These are phyloP conservation scores for Trametes hirsuta DNA, from an alignment of 1,284 basidiomycete genomes.

Conservation along the genomic window DNA sequence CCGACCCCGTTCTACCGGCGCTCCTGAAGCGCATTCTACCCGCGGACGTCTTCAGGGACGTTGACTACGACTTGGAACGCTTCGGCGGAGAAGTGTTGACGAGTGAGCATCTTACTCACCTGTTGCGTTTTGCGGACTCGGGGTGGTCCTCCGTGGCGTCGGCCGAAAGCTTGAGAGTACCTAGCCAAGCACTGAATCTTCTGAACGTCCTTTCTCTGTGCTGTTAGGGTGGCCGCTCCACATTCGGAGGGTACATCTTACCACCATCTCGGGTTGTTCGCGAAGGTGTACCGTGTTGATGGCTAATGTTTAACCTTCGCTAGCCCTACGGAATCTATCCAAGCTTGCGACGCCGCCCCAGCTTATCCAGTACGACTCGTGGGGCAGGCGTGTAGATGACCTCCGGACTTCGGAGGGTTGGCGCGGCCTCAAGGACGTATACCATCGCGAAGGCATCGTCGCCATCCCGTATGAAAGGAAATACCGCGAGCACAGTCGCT, in stretches of 20 bases:
- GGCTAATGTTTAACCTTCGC: not conserved
- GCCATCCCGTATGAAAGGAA: slow-evolving; percentile 66
- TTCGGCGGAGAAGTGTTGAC: slow-evolving; percentile 59
- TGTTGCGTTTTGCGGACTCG: too few relatives aligned
- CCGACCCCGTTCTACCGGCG: slow-evolving; percentile 60
- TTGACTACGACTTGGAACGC: slow-evolving; percentile 56
- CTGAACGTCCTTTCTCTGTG: too few relatives aligned
- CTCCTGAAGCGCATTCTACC: slow-evolving; percentile 62
- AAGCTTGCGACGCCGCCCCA: slow-evolving; percentile 48
- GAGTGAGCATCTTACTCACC: slow-evolving; percentile 38
- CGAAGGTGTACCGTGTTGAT: not conserved
- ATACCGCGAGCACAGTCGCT: slow-evolving; percentile 58
- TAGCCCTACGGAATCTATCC: slow-evolving; percentile 54
- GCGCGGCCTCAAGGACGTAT: slow-evolving; percentile 69
- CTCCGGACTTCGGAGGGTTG: slow-evolving; percentile 73
- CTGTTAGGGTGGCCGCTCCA: too few relatives aligned
- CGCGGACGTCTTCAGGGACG: slow-evolving; percentile 40
- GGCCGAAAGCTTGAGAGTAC: too few relatives aligned
- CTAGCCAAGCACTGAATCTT: too few relatives aligned
- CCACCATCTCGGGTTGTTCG: too few relatives aligned
- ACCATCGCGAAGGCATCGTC: slow-evolving; percentile 71
- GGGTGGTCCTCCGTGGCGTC: too few relatives aligned
- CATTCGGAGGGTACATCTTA: too few relatives aligned
- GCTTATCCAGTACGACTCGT: slow-evolving; percentile 70
- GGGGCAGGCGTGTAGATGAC: slow-evolving; percentile 65